These are phyloP conservation scores for Colletotrichum truncatum DNA, from an alignment of 2,329 filamentous ascomycete genomes.

Conservation along the genomic window DNA sequence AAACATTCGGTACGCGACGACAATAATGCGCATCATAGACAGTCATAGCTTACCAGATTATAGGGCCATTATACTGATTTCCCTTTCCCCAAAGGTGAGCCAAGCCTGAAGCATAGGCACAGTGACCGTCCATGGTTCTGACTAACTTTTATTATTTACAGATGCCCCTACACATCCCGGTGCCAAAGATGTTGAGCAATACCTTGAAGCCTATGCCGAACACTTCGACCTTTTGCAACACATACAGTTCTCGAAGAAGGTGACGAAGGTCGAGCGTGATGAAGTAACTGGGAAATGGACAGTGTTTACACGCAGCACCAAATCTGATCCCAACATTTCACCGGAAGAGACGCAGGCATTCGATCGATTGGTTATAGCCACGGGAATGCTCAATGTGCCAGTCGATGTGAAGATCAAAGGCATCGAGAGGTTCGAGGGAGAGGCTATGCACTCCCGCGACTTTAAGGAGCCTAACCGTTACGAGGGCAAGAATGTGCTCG, in stretches of 20 bases:
- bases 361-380: constrained; percentile 27
- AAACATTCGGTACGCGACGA: constrained; percentile 24
- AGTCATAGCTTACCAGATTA: background rate
- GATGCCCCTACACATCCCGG: constrained; percentile 38
- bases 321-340: background rate
- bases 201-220: constrained; percentile 49
- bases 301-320: background rate
- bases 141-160: background rate
- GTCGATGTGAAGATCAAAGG: constrained; percentile 25
- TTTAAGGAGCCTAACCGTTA: constrained; percentile 28
- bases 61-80: constrained; percentile 28
- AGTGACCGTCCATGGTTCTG: background rate
- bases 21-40: no score
- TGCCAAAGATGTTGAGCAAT: constrained; percentile 41
- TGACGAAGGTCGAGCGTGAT: constrained; percentile 13
- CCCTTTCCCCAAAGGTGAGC: background rate
- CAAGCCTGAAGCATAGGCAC: no score
- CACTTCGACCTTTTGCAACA: constrained; percentile 47
- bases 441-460: constrained; percentile 24
- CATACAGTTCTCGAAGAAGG: constrained; percentile 32
- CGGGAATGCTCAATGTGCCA: constrained; percentile 16
- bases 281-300: constrained; percentile 4
- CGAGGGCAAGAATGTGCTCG: constrained; percentile 63
- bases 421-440: constrained; percentile 30
- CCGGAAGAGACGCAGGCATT: background rate